Percentiles rank a stretch among this genome's conserved stretches.
These are phyloP conservation scores for Suillus subalutaceus DNA, from an alignment of 768 basidiomycete species.

Conservation along the genomic window DNA sequence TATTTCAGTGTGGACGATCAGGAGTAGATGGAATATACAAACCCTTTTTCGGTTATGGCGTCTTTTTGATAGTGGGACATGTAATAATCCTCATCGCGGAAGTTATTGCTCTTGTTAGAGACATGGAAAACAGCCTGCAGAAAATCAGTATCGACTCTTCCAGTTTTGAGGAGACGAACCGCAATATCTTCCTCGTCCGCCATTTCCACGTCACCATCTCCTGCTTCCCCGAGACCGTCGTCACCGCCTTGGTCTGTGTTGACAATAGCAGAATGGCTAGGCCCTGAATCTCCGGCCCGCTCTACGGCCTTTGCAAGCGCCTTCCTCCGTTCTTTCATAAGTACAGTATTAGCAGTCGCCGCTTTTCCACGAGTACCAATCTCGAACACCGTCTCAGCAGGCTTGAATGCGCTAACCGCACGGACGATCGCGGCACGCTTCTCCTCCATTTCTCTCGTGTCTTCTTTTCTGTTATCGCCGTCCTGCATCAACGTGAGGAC, in stretches of 20 bases:
- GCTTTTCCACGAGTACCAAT: slow-evolving; percentile 72
- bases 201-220: slow-evolving; percentile 55
- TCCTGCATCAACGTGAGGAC: slow-evolving; percentile 52
- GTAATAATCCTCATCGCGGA: slow-evolving; percentile 85
- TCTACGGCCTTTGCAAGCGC: slow-evolving; percentile 68
- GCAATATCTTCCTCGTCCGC: slow-evolving; percentile 79
- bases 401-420: slow-evolving; percentile 80
- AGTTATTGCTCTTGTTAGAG: slow-evolving; percentile 48
- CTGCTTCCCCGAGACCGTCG: slow-evolving; percentile 28
- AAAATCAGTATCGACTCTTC: slow-evolving; percentile 12
- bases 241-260: slow-evolving; percentile 38
- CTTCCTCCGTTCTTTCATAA: slow-evolving; percentile 90
- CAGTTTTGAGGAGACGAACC: slow-evolving; percentile 41
- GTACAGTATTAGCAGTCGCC: slow-evolving; percentile 56
- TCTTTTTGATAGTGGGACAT: slow-evolving; percentile 92
- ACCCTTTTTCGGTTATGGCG: slow-evolving; percentile 90
- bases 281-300: slow-evolving; percentile 40
- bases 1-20: not conserved
- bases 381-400: slow-evolving; percentile 91
- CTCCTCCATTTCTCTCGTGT: slow-evolving; percentile 41
- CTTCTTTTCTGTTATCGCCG: slow-evolving; percentile 36
- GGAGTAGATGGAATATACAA: slow-evolving; percentile 25
- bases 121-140: slow-evolving; percentile 68
- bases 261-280: slow-evolving; percentile 32
- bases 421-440: slow-evolving; percentile 68